Evolutionary conservation across 805 yeast genomes (phyloP), one percentile per base, ranked within the genome.

Genomic region (Cyberlindnera lachancei): DNA sequence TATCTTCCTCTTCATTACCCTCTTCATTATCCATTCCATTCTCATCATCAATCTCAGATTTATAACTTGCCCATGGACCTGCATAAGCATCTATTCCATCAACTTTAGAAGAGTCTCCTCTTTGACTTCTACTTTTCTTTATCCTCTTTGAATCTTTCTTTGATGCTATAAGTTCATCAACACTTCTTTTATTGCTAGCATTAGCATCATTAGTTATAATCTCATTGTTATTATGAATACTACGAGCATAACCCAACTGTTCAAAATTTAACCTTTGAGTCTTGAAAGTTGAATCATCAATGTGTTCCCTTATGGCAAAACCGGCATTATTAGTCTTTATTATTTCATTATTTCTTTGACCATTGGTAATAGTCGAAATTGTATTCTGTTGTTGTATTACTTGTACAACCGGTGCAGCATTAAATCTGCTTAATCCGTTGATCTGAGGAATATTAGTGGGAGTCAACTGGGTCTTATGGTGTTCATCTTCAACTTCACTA

Each of bases 61-160:
- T 45, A 36, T 64, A 72, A 20, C 59, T 56, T 1, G 81, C 82
- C 86, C 87, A 77, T 0, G 86, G 82, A 0, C 84, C 85, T 28
- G 53, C 44, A 38, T 66, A 75, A 2, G 65, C 66, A 19, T 55
- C 48, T 12, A 61, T 66, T 10, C 70, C 78, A 4, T 55, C 64
- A 8, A 63, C 23, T 2, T 46, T 46, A 0, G 54, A 63, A 8
- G 61, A 18, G 3, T 46, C 46, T 0, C 73, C 39, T 59, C 63
- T 16, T 45, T 46, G 31, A 50, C 48, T 32, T 70, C 44, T 50
- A 35, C 55, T 59, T 28, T 43, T 55, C 36, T 61, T 68, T 15
- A 57, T 31, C n/a, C 40, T 43, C 33, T 45, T 55, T 0, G 63
- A 53, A 5, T 54, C 51, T 5, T 43, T 38, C 33, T 58, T 63